Base-by-base conservation (phyloP, 108 stramenopile genomes). In the Pseudonitzschia multiseries region DNA sequence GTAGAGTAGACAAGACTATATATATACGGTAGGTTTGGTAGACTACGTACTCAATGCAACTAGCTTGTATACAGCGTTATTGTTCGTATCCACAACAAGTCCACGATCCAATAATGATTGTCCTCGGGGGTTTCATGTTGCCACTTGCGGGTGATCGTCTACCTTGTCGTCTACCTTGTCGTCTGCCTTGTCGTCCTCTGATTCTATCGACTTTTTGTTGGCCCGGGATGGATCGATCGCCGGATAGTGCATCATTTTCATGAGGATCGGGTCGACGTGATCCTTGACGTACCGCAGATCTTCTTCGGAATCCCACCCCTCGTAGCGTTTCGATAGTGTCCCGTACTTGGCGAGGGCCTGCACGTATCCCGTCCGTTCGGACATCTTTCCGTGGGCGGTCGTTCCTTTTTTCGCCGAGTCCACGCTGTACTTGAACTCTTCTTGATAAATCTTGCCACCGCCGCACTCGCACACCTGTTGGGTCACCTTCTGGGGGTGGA, bases 291-390 rank as follows among this genome's bases (percentile, higher is more conserved):
- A 93, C 24, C 51, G 31, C 57, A 86, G 63, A 70, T 93, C 93
- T 20, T 65, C 69, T 52, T 52, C 68, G 57, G 70, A 70, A 5
- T 74, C 32, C 46, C 75, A 86, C 6, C 75, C 75, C n/a, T 81
- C 60, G 48, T 83, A 84, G 48, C 92, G 79, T 36, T 80, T 74
- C 0, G 48, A 48, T 12, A 75, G 79, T 36, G 83, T 88, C 8
- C 93, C 93, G 72, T 93, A 93, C 48, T 81, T 73, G 50, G 89
- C 59, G 52, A 90, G 78, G 13, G 93, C 89, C 50, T 82, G 74
- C 18, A 91, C 80, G 68, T 86, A 87, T 21, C 88, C 87, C 4
- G 84, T 85, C 50, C 80, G 70, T 2, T 66, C 62, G 0, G 71
- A 17, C 62, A 63, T 33, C 44, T 32, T 61, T 12, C 79, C 79